These are phyloP conservation scores for Fusarium keratoplasticum DNA, from an alignment of 2,329 filamentous ascomycete genomes.

Conservation along the genomic window DNA sequence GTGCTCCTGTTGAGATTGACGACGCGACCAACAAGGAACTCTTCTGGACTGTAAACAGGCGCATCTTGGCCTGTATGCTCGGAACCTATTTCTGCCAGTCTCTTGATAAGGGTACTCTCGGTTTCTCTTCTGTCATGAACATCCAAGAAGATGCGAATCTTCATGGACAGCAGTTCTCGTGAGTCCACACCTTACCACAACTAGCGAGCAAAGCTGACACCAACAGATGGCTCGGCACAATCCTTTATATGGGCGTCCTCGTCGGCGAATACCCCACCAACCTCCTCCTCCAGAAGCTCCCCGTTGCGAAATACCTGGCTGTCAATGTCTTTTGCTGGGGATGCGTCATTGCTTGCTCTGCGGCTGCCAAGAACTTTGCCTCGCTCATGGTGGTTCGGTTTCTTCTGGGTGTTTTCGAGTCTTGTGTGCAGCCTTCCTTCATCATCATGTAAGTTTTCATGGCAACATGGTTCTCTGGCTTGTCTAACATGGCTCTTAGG, in stretches of 20 bases:
- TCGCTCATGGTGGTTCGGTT: constrained; percentile 55
- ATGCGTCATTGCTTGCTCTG: constrained; percentile 49
- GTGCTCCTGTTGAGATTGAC: constrained; percentile 55
- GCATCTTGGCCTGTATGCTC: constrained; percentile 57
- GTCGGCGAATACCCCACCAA: constrained; percentile 60
- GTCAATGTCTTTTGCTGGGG: constrained; percentile 59
- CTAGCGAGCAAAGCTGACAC: constrained; percentile 44
- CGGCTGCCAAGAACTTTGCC: constrained; percentile 53
- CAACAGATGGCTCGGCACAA: constrained; percentile 67
- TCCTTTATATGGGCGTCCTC: constrained; percentile 55
- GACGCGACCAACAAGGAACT: constrained; percentile 62
- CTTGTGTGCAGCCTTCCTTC: constrained; percentile 58
- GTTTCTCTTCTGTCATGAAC: constrained; percentile 64
- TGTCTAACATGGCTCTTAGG: constrained; percentile 1
- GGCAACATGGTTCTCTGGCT: fast-evolving
- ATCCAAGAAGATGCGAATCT: constrained; percentile 62
- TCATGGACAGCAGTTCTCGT: constrained; percentile 35
- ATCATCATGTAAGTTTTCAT: constrained; percentile 50
- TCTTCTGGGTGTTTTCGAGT: constrained; percentile 59
- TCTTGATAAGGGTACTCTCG: constrained; percentile 62
- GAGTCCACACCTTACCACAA: not conserved
- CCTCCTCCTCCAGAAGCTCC: constrained; percentile 58
- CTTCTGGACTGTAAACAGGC: constrained; percentile 61
- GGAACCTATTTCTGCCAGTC: constrained; percentile 64
- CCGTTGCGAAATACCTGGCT: constrained; percentile 57